Base-by-base conservation (phyloP, 768 basidiomycete species). In the Termitomyces sp. region DNA sequence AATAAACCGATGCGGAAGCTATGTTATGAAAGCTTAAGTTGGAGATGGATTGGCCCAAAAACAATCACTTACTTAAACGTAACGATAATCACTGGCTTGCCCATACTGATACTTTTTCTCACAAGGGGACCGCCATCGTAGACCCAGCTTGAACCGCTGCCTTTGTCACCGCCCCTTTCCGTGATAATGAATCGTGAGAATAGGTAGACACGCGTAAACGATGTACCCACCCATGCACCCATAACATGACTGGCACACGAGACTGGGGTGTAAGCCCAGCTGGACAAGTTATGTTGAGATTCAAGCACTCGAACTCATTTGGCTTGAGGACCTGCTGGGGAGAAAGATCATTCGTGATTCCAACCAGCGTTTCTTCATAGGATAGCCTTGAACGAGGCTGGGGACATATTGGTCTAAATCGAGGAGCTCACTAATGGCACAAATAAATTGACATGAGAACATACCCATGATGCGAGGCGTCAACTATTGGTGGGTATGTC, bases 1-100 rank as follows among this genome's bases (percentile, higher is more conserved):
- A 91, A 78, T 42, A 91, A 69, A 40, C 90, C 90, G 28, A 91
- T 71, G 15, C 89, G 87, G 68, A 85, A 91, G 68, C 89, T 91
- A 57, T 23, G 21, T n/a, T 35, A 11, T 17, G 47, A 38, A 33
- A 35, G 11, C 15, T 42, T 42, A 40, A 44, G 31, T 60, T 35
- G 62, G 50, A 28, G 10, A 37, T 21, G 19, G 44, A 51, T 38
- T 21, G n/a, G 17, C 9, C 10, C 33, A 28, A 48, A 41, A 57
- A 41, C 31, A 26, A 14, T 54, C 15, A 71, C 87, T 61, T 66
- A 90, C 89, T 91, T 91, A 74, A 89, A 78, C 17, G 85, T 84
- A 49, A 91, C 83, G 43, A 90, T 66, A 54, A 91, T 78, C 49
- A 91, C 71, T 0, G 89, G 89, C 68, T 82, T 89, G 26, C 76